Base-by-base conservation (phyloP, 371 early-diverging fungal genomes). In the Lichtheimia hyalospora region DNA sequence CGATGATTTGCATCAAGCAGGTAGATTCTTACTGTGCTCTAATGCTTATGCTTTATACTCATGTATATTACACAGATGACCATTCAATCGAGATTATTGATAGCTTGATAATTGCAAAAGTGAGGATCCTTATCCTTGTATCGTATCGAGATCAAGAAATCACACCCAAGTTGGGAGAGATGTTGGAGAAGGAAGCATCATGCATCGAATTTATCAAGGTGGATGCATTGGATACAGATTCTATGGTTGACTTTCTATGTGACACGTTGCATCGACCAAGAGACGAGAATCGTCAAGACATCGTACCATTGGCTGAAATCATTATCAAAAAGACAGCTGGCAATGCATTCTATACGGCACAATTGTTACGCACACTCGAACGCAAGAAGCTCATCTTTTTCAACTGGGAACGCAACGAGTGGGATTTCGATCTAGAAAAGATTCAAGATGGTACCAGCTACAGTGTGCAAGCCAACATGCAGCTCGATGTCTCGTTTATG, bases 361-460 rank as follows among this genome's bases (percentile, higher is more conserved):
- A 75, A 48, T 48, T 75, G 23, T 52, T 79, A 14, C 60, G 54
- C 40, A 62, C 71, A 3, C 54, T 74, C 23, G 75, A 73, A 53
- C 74, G 74, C 51, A 75, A 79, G 52, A 71, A 70, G 34, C 51
- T 71, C 4, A 79, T 79, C 5, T 79, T 70, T 43, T 79, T 79
- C 52, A 70, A 75, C 48, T 79, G 79, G 79, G 70, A 73, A n/a
- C 62, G 69, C 40, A 79, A 75, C 20, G 62, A 73, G 58, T 79
- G 79, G 79, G 74, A 71, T 20, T 79, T 69, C 43, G 70, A 75
- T 44, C 25, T 75, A 3, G 42, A 52, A 8, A 71, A 67, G n/a
- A 71, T 79, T 16, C 66, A 74, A 24, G 49, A 61, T 7, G 43
- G 15, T 7, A 16, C 14, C 10, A 16, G 21, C 20, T 42, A 23